Percentiles rank a stretch among this genome's conserved stretches.
Conservation (phyloP, 257 asterid species). For the Solanum arcanum region DNA sequence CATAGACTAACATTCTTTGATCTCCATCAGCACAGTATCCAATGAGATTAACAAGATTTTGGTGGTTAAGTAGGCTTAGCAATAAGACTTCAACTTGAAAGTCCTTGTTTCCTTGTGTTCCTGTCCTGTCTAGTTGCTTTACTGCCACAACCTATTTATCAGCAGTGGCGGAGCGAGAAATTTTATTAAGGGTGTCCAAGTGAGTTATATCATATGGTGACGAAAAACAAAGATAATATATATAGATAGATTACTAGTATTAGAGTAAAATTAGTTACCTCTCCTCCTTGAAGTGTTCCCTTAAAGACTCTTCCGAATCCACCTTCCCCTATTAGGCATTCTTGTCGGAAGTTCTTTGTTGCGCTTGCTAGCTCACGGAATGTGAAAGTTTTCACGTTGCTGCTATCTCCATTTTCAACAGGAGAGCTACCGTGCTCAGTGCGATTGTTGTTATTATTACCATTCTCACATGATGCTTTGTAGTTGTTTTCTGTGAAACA, state of each 20-base stretch:
- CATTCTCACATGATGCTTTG: constrained; percentile 7
- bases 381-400: constrained; percentile 42
- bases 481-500: background rate
- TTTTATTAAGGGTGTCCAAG: too few relatives aligned
- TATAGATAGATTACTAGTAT: background rate
- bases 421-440: background rate
- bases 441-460: background rate
- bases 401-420: constrained; percentile 14
- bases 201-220: background rate
- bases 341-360: constrained; percentile 75
- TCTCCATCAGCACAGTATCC: constrained; percentile 99
- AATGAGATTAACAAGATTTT: constrained; percentile 51
- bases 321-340: constrained; percentile 71
- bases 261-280: constrained; percentile 24
- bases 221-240: background rate
- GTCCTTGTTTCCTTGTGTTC: constrained; percentile 58
- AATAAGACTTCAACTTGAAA: constrained; percentile 51
- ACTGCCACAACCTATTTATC: constrained; percentile 51
- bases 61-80: constrained; percentile 68
- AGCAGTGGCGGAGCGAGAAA: too few relatives aligned
- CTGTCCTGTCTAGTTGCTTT: constrained; percentile 78
- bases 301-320: constrained; percentile 67
- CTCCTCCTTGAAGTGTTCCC: constrained; percentile 58
- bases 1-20: constrained; percentile 84
- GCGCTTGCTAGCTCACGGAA: constrained; percentile 93